These are phyloP conservation scores for Alternaria infectoria DNA, from an alignment of 2,329 filamentous ascomycete species.

Conservation along the genomic window DNA sequence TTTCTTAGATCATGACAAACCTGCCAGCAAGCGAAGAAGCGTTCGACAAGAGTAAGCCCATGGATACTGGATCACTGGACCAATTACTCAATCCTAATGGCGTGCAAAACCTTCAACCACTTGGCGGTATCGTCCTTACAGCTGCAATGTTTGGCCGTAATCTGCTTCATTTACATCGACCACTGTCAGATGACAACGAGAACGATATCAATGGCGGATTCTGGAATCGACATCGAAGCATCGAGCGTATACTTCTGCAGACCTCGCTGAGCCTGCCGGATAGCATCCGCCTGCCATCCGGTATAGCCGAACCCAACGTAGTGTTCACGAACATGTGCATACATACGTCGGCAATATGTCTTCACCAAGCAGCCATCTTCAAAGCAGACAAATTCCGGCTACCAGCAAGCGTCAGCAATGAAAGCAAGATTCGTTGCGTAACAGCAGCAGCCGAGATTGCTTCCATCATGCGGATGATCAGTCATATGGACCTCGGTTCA, in stretches of 20 bases:
- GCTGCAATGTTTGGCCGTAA: constrained; percentile 92
- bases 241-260: constrained; percentile 90
- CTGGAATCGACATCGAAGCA: constrained; percentile 88
- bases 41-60: constrained; percentile 78
- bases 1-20: constrained; percentile 74
- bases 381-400: constrained; percentile 91
- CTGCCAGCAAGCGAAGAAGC: constrained; percentile 84
- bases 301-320: constrained; percentile 79
- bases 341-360: constrained; percentile 92
- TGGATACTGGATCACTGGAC: constrained; percentile 72
- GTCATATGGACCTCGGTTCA: constrained; percentile 81
- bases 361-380: constrained; percentile 98
- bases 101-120: constrained; percentile 75
- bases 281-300: constrained; percentile 77
- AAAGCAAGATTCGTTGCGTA: constrained; percentile 92
- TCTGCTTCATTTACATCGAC: constrained; percentile 86
- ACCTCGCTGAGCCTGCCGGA: constrained; percentile 83
- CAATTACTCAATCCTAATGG: constrained; percentile 75
- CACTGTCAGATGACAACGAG: constrained; percentile 79
- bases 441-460: constrained; percentile 93
- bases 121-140: constrained; percentile 81
- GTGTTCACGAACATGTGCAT: constrained; percentile 97
- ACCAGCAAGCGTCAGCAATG: constrained; percentile 76
- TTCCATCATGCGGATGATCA: constrained; percentile 93
- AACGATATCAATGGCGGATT: constrained; percentile 90